Percentiles rank a stretch among this genome's conserved stretches.
Evolutionary conservation across 257 asterid species (phyloP).

Genomic region (Plantago elongata): DNA sequence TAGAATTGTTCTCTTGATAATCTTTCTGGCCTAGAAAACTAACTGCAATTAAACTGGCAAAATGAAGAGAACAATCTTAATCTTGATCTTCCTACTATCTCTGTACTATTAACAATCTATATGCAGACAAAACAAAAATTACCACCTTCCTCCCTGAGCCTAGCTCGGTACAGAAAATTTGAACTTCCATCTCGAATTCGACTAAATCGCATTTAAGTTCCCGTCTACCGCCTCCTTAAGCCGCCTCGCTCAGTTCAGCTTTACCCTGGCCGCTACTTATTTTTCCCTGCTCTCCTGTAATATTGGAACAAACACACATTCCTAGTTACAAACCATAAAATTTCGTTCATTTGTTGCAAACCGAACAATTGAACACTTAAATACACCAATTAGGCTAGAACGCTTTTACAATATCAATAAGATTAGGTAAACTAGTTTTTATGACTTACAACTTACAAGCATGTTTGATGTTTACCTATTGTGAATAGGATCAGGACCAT

Average conservation of each 20-base stretch:
- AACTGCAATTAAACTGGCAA: slow-evolving; percentile 1
- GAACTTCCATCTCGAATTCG: not conserved
- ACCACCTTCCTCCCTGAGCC: too few relatives aligned
- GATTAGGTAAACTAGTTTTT: not conserved
- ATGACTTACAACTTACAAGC: too few relatives aligned
- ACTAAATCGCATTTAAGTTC: slow-evolving; percentile 2
- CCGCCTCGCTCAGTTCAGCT: not conserved
- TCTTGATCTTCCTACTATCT: slow-evolving; percentile 6
- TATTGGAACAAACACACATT: not conserved
- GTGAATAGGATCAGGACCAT: slow-evolving; percentile 68
- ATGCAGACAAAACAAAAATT: not conserved
- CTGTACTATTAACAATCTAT: slow-evolving; percentile 10
- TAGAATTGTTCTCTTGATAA: not conserved
- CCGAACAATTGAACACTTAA: too few relatives aligned
- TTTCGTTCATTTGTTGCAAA: too few relatives aligned
- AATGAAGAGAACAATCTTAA: not conserved
- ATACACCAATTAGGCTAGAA: too few relatives aligned
- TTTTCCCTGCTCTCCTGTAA: slow-evolving; percentile 33
- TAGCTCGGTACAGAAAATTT: not conserved
- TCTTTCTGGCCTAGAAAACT: too few relatives aligned
- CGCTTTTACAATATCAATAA: not conserved
- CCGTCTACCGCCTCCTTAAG: not conserved
- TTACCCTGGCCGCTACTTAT: slow-evolving; percentile 21
- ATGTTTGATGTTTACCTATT: slow-evolving; percentile 44
- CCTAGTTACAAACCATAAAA: too few relatives aligned